phyloP scores from a whole-genome alignment of 331 rosid genomes.

The Acacia concinna region DNA sequence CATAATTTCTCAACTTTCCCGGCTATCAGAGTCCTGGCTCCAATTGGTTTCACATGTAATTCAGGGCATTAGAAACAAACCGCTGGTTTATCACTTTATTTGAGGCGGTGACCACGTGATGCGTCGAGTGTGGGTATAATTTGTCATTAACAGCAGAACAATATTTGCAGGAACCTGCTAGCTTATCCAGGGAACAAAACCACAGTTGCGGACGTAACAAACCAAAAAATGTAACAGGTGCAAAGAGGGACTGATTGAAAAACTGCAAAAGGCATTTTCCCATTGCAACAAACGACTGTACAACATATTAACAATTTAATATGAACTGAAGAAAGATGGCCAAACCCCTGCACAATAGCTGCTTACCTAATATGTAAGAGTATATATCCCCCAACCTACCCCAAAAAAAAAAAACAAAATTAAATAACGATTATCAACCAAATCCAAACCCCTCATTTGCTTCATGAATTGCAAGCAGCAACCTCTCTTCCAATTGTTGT shows the following conservation, averaged over 20 bases:
- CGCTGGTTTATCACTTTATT: background rate
- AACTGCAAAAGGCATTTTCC: conserved; percentile 77
- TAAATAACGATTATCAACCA: conserved; percentile 46
- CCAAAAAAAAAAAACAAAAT: background rate
- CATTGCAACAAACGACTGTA: conserved; percentile 70
- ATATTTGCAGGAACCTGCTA: background rate
- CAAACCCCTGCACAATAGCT: conserved; percentile 54
- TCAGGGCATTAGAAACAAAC: background rate
- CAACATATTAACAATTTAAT: conserved; percentile 56
- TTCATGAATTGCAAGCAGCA: conserved; percentile 93
- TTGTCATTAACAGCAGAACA: background rate
- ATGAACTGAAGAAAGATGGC: conserved; percentile 42
- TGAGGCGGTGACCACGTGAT: background rate
- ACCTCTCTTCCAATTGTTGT: conserved; percentile 83
- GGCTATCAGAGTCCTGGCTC: background rate
- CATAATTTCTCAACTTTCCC: background rate
- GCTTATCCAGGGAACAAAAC: background rate
- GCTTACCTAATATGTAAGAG: conserved; percentile 51
- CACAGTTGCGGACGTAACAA: background rate
- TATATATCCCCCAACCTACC: conserved; percentile 8
- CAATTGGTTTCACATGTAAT: background rate
- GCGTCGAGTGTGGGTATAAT: background rate
- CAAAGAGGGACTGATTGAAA: conserved; percentile 34
- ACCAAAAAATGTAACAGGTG: background rate
- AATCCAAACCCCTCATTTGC: conserved; percentile 97